Conservation (phyloP, 768 basidiomycete species). For the Pisolithus microcarpus region DNA sequence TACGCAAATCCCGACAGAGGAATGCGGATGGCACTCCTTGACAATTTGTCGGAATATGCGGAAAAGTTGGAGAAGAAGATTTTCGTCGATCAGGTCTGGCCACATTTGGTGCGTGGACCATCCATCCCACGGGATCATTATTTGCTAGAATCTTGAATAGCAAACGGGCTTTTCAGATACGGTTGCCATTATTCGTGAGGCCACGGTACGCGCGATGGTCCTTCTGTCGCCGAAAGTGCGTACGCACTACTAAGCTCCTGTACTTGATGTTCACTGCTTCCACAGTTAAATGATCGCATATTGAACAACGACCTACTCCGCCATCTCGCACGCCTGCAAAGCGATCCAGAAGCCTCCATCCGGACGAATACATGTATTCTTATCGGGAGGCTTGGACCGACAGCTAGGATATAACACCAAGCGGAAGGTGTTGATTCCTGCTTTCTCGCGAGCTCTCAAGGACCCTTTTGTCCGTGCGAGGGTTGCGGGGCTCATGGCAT, state of each 20-base stretch:
- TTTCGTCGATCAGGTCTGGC: conserved; percentile 87
- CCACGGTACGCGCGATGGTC: conserved; percentile 83
- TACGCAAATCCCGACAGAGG: conserved; percentile 89
- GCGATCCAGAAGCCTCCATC: conserved; percentile 88
- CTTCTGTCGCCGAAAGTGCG: conserved; percentile 77
- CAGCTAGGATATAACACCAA: conserved; percentile 83
- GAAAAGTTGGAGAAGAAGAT: conserved; percentile 82
- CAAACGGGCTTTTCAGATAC: conserved; percentile 96
- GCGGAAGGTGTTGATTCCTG: conserved; percentile 93
- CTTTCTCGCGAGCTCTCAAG: conserved; percentile 83
- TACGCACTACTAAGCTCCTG: background rate
- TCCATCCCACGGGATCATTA: background rate
- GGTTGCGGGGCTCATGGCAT: conserved; percentile 90
- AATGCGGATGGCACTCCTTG: conserved; percentile 88
- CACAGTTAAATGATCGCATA: conserved; percentile 79
- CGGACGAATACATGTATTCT: conserved; percentile 97
- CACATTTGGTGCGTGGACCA: conserved; percentile 59
- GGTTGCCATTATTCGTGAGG: conserved; percentile 89
- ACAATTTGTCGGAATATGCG: conserved; percentile 74
- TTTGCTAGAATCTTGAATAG: conserved; percentile 31
- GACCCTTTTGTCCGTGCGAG: conserved; percentile 90
- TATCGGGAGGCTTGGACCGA: conserved; percentile 83
- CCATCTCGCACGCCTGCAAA: conserved; percentile 86
- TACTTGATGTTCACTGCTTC: background rate
- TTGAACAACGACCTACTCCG: conserved; percentile 96